Percentiles rank a stretch among this genome's conserved stretches.
Conservation (phyloP, 805 yeast genomes). For the Candida saitoana region DNA sequence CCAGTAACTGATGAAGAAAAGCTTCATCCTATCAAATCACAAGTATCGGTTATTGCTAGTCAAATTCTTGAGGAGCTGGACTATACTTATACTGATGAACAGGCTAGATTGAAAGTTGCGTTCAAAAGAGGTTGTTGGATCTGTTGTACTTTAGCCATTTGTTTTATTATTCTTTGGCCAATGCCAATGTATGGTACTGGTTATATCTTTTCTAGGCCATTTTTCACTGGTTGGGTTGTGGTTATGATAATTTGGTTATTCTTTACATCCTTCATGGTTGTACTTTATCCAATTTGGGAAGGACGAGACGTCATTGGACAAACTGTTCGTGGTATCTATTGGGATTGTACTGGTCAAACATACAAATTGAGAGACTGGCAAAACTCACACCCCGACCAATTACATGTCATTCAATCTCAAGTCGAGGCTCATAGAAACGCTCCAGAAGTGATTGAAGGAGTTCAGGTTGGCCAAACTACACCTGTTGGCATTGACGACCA, state of each 20-base stretch:
- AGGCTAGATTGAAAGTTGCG: constrained; percentile 48
- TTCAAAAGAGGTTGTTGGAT: constrained; percentile 58
- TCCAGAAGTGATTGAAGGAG: constrained; percentile 22
- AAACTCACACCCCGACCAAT: constrained; percentile 60
- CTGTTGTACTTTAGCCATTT: constrained; percentile 57
- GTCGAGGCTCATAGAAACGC: constrained; percentile 35
- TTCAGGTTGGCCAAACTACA: constrained; percentile 17
- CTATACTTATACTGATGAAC: constrained; percentile 42
- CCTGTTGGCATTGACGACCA: constrained; percentile 19
- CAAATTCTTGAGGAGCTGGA: constrained; percentile 27
- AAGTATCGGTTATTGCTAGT: constrained; percentile 35
- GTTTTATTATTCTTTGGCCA: constrained; percentile 78
- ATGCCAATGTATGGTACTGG: constrained; percentile 89
- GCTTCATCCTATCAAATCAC: constrained; percentile 34
- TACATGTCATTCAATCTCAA: constrained; percentile 72
- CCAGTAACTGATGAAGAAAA: constrained; percentile 19
- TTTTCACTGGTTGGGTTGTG: constrained; percentile 87
- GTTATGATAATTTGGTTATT: constrained; percentile 83
- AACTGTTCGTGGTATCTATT: constrained; percentile 72
- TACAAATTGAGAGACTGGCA: constrained; percentile 77
- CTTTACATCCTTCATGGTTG: constrained; percentile 58
- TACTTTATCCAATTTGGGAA: constrained; percentile 68
- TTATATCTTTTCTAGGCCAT: constrained; percentile 68
- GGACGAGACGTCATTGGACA: constrained; percentile 65
- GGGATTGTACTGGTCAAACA: constrained; percentile 79